Evolutionary conservation across 2,329 filamentous ascomycete genomes (phyloP).

Genomic region (Ceratocystis variospora): DNA sequence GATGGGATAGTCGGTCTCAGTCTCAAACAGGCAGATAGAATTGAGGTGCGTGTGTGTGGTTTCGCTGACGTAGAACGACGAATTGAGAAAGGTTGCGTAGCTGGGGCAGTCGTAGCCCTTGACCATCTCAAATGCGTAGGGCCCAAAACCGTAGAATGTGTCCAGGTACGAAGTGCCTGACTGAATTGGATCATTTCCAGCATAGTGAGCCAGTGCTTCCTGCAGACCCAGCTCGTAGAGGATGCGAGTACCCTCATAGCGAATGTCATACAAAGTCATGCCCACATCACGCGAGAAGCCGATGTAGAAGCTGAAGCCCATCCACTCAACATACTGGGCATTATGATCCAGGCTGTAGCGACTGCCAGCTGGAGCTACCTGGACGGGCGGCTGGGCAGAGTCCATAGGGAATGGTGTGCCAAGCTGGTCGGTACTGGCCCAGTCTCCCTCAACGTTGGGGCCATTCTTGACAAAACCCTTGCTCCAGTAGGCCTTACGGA

Average conservation of each 20-base stretch:
- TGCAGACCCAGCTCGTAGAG: conserved; percentile 41
- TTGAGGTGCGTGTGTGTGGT: conserved; percentile 24
- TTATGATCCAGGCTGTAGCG: conserved; percentile 32
- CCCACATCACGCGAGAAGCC: conserved; percentile 32
- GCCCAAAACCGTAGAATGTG: conserved; percentile 28
- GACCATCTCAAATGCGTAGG: conserved; percentile 28
- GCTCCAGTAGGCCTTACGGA: conserved; percentile 29
- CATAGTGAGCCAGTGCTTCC: conserved; percentile 40
- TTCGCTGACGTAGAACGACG: conserved; percentile 25
- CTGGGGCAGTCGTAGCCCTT: conserved; percentile 32
- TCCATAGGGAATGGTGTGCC: conserved; percentile 27
- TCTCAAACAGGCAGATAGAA: conserved; percentile 30
- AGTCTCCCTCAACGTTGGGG: conserved; percentile 26
- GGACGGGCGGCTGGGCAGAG: conserved; percentile 27
- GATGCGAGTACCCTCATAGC: conserved; percentile 36
- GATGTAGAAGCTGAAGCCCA: conserved; percentile 41
- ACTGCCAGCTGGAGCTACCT: conserved; percentile 29
- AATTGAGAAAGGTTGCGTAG: conserved; percentile 28
- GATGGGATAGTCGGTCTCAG: conserved; percentile 27
- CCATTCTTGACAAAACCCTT: conserved; percentile 28
- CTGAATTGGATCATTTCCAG: conserved; percentile 33
- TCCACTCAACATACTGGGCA: conserved; percentile 37
- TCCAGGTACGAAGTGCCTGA: conserved; percentile 33
- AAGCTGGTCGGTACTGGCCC: conserved; percentile 27
- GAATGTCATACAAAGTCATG: conserved; percentile 36